phyloP scores from a whole-genome alignment of 2,329 filamentous ascomycete genomes.

The Penicillium hordei region DNA sequence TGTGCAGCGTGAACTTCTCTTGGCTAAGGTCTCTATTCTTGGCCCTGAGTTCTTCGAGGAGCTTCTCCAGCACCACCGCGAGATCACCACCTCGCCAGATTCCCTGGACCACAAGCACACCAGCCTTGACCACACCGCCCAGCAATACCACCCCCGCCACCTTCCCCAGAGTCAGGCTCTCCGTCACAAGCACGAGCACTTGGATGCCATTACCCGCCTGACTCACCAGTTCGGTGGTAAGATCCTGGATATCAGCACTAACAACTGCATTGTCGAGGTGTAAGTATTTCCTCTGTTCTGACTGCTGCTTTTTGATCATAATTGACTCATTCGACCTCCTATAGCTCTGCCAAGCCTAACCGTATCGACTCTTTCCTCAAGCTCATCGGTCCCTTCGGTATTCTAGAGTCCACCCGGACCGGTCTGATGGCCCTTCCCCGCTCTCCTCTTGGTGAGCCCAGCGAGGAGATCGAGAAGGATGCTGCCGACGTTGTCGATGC shows the following conservation, averaged over 20 bases:
- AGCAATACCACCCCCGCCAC: slow-evolving; percentile 78
- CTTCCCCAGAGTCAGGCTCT: slow-evolving; percentile 84
- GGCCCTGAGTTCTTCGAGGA: slow-evolving; percentile 99
- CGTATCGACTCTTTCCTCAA: slow-evolving; percentile 98
- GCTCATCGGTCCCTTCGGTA: slow-evolving; percentile 88
- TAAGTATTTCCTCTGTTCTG: slow-evolving; percentile 52
- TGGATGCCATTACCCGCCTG: slow-evolving; percentile 94
- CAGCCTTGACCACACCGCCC: slow-evolving; percentile 11
- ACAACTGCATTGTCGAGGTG: slow-evolving; percentile 98
- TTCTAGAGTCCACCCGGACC: slow-evolving; percentile 91
- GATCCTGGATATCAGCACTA: slow-evolving; percentile 95
- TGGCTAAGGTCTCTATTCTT: slow-evolving; percentile 95
- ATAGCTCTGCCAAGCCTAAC: slow-evolving; percentile 82
- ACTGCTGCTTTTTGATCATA: background rate
- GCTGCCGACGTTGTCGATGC: slow-evolving; percentile 93
- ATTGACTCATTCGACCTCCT: slow-evolving; percentile 8
- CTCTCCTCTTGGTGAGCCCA: slow-evolving; percentile 76
- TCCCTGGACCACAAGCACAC: slow-evolving; percentile 27
- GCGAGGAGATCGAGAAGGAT: slow-evolving; percentile 77
- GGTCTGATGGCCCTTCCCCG: slow-evolving; percentile 96
- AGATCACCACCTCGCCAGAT: slow-evolving; percentile 66
- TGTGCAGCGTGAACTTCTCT: slow-evolving; percentile 90
- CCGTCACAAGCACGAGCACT: slow-evolving; percentile 94
- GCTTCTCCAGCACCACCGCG: slow-evolving; percentile 88
- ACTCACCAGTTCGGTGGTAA: slow-evolving; percentile 98